A percentile compares a stretch with the other conserved stretches of the same genome.
These are phyloP conservation scores for Rhipidocladum racemiflorum DNA, from an alignment of 176 grass and related monocot genomes.

Conservation along the genomic window DNA sequence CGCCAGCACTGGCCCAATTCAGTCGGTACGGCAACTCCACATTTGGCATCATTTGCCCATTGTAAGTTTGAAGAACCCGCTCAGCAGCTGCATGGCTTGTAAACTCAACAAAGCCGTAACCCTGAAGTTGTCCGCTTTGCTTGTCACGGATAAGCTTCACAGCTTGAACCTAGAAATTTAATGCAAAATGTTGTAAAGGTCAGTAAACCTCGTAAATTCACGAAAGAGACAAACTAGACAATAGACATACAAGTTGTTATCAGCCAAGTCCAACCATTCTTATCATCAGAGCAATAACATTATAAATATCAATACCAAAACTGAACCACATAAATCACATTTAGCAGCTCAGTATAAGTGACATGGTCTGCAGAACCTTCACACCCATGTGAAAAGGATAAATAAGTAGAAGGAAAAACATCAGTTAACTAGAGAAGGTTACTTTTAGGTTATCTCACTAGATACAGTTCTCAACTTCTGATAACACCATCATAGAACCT, in stretches of 20 bases:
- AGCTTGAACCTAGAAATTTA: constrained; percentile 50
- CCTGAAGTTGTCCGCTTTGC: constrained; percentile 67
- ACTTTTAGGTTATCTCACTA: not conserved
- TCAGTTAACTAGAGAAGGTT: not conserved
- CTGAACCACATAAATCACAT: not conserved
- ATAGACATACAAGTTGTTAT: not conserved
- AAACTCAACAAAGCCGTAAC: constrained; percentile 96
- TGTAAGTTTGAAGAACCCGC: constrained; percentile 67
- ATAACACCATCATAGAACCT: not conserved
- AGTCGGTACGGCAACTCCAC: constrained; percentile 67
- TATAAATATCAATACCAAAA: not conserved
- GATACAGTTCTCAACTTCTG: not conserved
- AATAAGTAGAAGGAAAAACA: not conserved
- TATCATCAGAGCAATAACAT: not conserved
- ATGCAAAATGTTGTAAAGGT: not conserved
- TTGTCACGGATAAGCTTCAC: constrained; percentile 96
- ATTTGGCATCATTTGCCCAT: constrained; percentile 90
- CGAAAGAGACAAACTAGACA: not conserved
- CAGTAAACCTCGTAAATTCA: not conserved
- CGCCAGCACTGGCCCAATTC: constrained; percentile 94
- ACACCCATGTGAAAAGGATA: not conserved
- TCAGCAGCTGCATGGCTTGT: constrained; percentile 70
- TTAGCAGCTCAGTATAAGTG: not conserved
- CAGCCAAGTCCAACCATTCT: not conserved
- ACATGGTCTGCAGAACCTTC: constrained; percentile 6